phyloP scores from a whole-genome alignment of 169 alveolate species.

The Plasmodium gonderi region DNA sequence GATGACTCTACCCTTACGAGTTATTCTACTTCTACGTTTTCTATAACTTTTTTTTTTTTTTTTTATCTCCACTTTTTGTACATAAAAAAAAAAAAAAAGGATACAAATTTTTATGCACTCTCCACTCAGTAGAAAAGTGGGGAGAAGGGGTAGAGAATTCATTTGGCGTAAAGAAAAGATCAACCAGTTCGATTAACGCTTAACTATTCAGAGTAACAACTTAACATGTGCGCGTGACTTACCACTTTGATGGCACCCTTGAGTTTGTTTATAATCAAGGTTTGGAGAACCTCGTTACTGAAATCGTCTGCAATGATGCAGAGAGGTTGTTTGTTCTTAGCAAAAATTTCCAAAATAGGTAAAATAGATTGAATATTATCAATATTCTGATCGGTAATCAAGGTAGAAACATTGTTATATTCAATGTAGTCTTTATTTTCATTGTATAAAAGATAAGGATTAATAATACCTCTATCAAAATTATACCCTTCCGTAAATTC shows the following conservation, averaged over 20 bases:
- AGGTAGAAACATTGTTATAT: conserved; percentile 85
- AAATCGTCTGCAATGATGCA: conserved; percentile 91
- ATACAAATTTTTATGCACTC: not conserved
- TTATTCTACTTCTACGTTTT: conserved; percentile 30
- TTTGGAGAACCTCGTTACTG: conserved; percentile 90
- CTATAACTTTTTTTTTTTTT: not conserved
- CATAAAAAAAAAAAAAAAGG: not conserved
- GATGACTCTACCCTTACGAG: not conserved
- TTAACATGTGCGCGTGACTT: not conserved
- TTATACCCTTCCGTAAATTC: conserved; percentile 92
- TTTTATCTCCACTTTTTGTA: conserved; percentile 18
- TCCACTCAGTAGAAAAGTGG: not conserved
- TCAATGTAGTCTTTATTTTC: conserved; percentile 90
- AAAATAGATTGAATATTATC: conserved; percentile 87
- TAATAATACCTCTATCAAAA: conserved; percentile 89
- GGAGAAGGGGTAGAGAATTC: not conserved
- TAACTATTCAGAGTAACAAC: not conserved
- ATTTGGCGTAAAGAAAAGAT: not conserved
- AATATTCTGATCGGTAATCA: conserved; percentile 88
- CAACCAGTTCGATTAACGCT: not conserved
- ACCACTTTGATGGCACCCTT: conserved; percentile 89
- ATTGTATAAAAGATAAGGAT: conserved; percentile 89
- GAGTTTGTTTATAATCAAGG: conserved; percentile 89
- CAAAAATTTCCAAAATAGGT: conserved; percentile 89
- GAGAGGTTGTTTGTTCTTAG: conserved; percentile 87